These are phyloP conservation scores for Phaeosphaeriaceae sp. DNA, from an alignment of 2,329 filamentous ascomycete genomes.

Conservation along the genomic window DNA sequence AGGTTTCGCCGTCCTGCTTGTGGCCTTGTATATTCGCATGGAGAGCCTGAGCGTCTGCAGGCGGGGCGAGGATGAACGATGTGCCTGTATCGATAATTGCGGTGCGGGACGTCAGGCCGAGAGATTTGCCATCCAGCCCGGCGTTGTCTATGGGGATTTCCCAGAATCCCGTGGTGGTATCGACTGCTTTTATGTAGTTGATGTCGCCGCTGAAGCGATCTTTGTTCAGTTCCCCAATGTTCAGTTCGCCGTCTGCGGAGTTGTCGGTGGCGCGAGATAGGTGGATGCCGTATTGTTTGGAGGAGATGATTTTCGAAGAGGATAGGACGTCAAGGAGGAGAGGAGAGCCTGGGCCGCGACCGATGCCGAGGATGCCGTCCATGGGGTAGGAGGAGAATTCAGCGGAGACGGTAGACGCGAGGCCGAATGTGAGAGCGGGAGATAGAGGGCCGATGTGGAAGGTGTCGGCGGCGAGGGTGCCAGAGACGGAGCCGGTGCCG, in stretches of 20 bases:
- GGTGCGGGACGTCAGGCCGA: conserved; percentile 55
- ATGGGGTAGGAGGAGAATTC: conserved; percentile 83
- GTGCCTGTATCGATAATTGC: conserved; percentile 88
- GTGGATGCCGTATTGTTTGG: conserved; percentile 75
- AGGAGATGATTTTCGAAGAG: conserved; percentile 62
- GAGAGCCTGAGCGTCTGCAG: conserved; percentile 69
- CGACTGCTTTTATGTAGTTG: conserved; percentile 65
- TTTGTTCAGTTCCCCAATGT: conserved; percentile 74
- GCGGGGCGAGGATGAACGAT: conserved; percentile 77
- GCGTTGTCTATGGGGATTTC: conserved; percentile 73
- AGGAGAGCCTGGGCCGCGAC: conserved; percentile 65
- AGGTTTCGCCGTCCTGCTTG: conserved; percentile 65
- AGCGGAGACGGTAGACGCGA: conserved; percentile 73
- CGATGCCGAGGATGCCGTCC: conserved; percentile 85
- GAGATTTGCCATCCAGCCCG: conserved; percentile 64
- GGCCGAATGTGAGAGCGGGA: conserved; percentile 72
- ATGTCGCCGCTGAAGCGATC: conserved; percentile 73
- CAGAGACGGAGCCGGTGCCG: conserved; percentile 76
- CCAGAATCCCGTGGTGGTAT: conserved; percentile 68
- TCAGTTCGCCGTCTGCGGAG: conserved; percentile 75
- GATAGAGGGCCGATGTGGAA: conserved; percentile 71
- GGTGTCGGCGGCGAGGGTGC: conserved; percentile 70
- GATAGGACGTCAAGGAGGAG: conserved; percentile 72
- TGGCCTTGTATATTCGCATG: conserved; percentile 73
- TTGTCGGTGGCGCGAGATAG: conserved; percentile 72